phyloP scores from a whole-genome alignment of 176 grass and related monocot genomes.

The Pontederia crassipes region DNA sequence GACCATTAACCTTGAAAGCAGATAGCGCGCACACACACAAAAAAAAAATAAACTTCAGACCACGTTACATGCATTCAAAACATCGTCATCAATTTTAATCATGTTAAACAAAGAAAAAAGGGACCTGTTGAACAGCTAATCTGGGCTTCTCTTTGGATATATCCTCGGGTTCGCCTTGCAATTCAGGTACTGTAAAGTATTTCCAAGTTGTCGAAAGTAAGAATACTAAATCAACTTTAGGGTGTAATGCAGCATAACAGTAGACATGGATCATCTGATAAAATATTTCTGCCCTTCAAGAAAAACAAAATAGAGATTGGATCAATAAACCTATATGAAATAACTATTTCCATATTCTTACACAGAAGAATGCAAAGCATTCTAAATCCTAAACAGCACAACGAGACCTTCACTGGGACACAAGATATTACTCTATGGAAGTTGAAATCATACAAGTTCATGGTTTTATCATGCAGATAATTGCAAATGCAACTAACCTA shows the following conservation, averaged over 20 bases:
- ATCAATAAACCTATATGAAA: background rate
- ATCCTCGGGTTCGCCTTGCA: slow-evolving; percentile 91
- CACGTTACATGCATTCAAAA: background rate
- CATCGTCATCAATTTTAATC: background rate
- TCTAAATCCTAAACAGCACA: too few species aligned
- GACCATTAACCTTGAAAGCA: slow-evolving; percentile 60
- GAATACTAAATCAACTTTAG: background rate
- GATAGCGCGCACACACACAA: background rate
- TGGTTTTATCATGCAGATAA: background rate
- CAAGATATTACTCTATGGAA: background rate
- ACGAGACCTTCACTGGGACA: too few species aligned
- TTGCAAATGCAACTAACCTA: background rate
- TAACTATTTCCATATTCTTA: too few species aligned
- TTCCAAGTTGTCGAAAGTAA: background rate
- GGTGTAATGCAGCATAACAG: background rate
- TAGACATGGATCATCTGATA: background rate
- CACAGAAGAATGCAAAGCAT: too few species aligned
- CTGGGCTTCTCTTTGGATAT: slow-evolving; percentile 97
- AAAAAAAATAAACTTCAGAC: background rate
- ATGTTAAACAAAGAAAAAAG: slow-evolving; percentile 11
- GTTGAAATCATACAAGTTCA: background rate
- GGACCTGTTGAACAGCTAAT: slow-evolving; percentile 67
- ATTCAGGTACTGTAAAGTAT: slow-evolving; percentile 62
- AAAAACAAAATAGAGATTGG: too few species aligned
- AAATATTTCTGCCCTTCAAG: too few species aligned